Base-by-base conservation (phyloP, 2,329 filamentous ascomycete species). In the Ceratocystis diversiconidia region DNA sequence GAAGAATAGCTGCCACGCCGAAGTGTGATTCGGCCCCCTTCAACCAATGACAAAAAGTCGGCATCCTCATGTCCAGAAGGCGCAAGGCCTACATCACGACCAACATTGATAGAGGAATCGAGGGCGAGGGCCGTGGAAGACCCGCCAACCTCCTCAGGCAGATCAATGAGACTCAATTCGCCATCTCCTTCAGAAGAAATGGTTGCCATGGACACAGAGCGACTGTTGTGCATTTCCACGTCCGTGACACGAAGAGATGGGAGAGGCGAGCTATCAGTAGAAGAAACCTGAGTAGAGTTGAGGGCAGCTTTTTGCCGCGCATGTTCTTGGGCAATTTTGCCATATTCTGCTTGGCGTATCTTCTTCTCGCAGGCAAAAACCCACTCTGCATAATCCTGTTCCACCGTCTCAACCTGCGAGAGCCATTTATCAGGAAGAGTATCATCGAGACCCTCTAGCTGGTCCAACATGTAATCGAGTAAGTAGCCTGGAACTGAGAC, bases 391-490 rank as follows among this genome's bases (percentile, higher is more conserved):
- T 92, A 96, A 36, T 86, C 82, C 10, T 81, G 78, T 73, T 99
- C 94, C 3, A 95, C 78, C 0, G 77, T 75, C 73, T 97, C 94
- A 76, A 97, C 87, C 3, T 86, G 82, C 70, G 95, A 90, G 65
- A 97, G 84, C 94, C 92, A 99, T 32, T 78, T 74, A 50, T 95
- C 88, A 0, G 94, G 94, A 8, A 99, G 77, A 0, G 88, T 90
- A 71, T 99, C 94, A 55, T 87, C 80, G 65, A 85, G 80, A 1
- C 90, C 92, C 74, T 97, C 94, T 1, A 97, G 79, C 41, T 84
- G 81, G 74, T 99, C 92, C 15, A 99, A 80, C 82, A 96, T 90
- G 62, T 81, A 83, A 73, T 99, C 94, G 68, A 97, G 79, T 48
- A 85, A 81, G 61, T 82, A 82, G 0, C 90, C 92, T 0, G 91